Evolutionary conservation across 441 rosid species (phyloP), one percentile per base, ranked within the genome.

Genomic region (Erodium moschatum): DNA sequence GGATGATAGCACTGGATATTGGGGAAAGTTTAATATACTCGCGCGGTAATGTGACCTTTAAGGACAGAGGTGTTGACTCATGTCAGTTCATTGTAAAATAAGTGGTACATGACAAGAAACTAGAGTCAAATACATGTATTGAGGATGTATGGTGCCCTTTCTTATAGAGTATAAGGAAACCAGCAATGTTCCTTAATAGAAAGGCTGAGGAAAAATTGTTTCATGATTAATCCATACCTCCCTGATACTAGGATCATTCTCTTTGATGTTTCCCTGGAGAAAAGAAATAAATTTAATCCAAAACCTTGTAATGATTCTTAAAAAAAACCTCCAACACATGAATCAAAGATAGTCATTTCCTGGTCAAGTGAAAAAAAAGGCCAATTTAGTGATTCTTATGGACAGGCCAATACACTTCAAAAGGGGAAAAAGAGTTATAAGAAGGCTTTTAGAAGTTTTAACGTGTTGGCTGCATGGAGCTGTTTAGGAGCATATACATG

Each of bases 21-120:
- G 93, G 89, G 65, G 96, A 92, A 61, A 92, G 79, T 78, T 76
- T 89, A 70, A 89, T 88, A 82, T 84, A 78, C 73, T 86, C 96
- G 11, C 91, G 91, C 15, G 89, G 85, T 69, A 92, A 68, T 70
- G 81, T 82, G 75, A 92, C 87, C 97, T 92, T 78, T 76, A 81
- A 44, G 77, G 31, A 72, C 12, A 70, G 48, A 24, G 56, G 63
- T 20, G 64, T 52, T 31, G 67, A 29, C 19, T 64, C 50, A 68
- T 50, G 46, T 75, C 63, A 75, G 52, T 27, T 44, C 64, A 52
- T 67, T 16, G 35, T 65, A 68, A 38, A 67, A 42, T 50, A 70
- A 18, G 20, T 21, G 0, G 64, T 60, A 2, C 20, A 60, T 20
- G 64, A 60, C 64, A 20, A 60, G 33, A 60, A 60, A 60, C 33